These are phyloP conservation scores for Ganoderma resinaceum DNA, from an alignment of 1,284 basidiomycete genomes.

Conservation along the genomic window DNA sequence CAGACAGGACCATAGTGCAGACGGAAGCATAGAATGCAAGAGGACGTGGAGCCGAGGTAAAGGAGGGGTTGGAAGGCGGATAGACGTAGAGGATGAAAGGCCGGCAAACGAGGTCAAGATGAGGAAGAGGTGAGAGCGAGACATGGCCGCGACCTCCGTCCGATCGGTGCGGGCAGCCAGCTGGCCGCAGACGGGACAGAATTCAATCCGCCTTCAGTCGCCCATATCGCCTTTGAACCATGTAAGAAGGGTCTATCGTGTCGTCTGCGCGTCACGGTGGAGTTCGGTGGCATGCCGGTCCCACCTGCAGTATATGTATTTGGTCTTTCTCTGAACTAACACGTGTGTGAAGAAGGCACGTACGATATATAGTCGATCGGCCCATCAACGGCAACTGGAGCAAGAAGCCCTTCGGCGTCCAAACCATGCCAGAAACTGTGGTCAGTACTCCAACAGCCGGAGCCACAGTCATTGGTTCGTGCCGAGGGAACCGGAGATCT, in stretches of 20 bases:
- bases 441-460: too few relatives aligned
- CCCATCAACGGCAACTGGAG: neutral
- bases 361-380: neutral
- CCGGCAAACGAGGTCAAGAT: constrained; percentile 12
- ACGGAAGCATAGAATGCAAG: constrained; percentile 10
- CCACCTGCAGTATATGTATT: neutral
- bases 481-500: too few relatives aligned
- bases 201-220: neutral
- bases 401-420: neutral
- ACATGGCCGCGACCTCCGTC: neutral
- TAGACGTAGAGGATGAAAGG: constrained; percentile 13
- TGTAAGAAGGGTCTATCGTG: neutral
- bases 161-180: neutral
- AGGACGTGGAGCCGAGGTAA: neutral
- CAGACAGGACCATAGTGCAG: constrained; percentile 18
- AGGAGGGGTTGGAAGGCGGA: constrained; percentile 7
- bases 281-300: neutral
- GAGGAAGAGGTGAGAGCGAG: neutral
- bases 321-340: neutral
- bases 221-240: neutral
- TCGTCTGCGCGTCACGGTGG: neutral
- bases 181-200: neutral
- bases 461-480: too few relatives aligned
- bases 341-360: neutral
- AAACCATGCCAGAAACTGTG: too few relatives aligned